Evolutionary conservation across 192 early-diverging fungal genomes (phyloP), one percentile per base, ranked within the genome.

Genomic region (Linnemannia exigua): DNA sequence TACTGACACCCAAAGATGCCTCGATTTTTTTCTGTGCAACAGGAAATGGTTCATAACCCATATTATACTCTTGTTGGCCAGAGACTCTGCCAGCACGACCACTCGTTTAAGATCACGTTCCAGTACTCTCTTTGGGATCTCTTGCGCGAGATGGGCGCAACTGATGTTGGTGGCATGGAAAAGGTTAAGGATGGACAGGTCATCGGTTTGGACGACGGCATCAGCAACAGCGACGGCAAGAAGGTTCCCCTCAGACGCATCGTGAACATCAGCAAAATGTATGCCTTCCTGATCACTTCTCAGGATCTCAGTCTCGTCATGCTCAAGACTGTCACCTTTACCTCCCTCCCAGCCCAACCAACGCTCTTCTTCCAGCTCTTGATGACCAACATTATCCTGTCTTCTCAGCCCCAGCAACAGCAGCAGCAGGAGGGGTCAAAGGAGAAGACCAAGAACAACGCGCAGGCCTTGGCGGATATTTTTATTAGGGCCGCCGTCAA

Each of bases 71-170:
- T 98, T 35, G 94, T 99, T 11, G 94, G 94, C 14, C 88, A 96
- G 74, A 90, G 94, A 71, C 89, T 99, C 72, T 98, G 97, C 85
- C 87, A 89, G 44, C 88, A 93, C 52, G 91, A 95, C 79, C 93
- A 95, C 84, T 93, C 93, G 12, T 96, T 94, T 90, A 94, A 94
- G 87, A 92, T 99, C 75, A 99, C 98, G 8, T 94, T 97, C 82
- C 96, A 98, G 91, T 99, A 95, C 85, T 93, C 94, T 20, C 90
- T 99, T 52, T 99, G 98, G 98, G 98, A 99, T 88, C 92, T 96
- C 79, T 81, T 99, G 73, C 93, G 98, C 70, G 95, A 93, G 70
- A 90, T 96, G 84, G 96, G 93, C 36, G 96, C 96, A 68, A 89
- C 82, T n/a, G 95, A 95, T 73, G 93, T 95, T 3, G 95, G 95